Evolutionary conservation across 306 rosid genomes (phyloP), one percentile per base, ranked within the genome.

Genomic region (Sophora flavescens): DNA sequence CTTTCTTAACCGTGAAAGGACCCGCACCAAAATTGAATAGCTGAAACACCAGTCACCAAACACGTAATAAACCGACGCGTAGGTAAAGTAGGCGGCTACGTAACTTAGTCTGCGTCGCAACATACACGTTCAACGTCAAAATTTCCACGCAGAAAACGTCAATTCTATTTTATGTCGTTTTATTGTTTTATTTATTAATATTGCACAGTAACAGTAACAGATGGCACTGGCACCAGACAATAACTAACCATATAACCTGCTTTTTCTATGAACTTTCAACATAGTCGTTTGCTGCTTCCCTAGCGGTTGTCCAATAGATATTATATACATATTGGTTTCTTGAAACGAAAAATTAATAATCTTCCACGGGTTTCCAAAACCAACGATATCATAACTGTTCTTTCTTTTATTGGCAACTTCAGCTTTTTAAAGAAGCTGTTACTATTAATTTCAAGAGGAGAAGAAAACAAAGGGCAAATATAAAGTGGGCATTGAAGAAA

Each of bases 71-170:
- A 30, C 44, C 6, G 13, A 22, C 77, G 72, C 70, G 81, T 30
- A n/a, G 69, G 22, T 28, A 33, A 60, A 60, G 11, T 6, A 75
- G 87, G 79, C 79, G 79, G 84, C 87, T 65, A 42, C 59, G 32
- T 26, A 66, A 77, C 77, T 14, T 14, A 52, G 70, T 61, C 42
- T 33, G 30, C n/a, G 66, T 18, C 63, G 32, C 39, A 18, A 66
- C 64, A 41, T 47, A 56, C 64, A 30, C 57, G 70, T 83, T 39
- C 60, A 60, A 30, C 53, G 50, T 50, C 44, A 41, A 68, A 63
- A 73, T 33, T 63, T 76, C 51, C 77, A 75, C 74, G 48, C 6
- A 16, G 2, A 50, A 68, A 84, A 84, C 80, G 74, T 33, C 80
- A 3, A 4, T 42, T 42, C 22, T 22, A 22, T 3, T 10, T 1